Percentiles rank a stretch among this genome's conserved stretches.
These are phyloP conservation scores for Zymoseptoria tritici DNA, from an alignment of 2,329 filamentous ascomycete species.

Conservation along the genomic window DNA sequence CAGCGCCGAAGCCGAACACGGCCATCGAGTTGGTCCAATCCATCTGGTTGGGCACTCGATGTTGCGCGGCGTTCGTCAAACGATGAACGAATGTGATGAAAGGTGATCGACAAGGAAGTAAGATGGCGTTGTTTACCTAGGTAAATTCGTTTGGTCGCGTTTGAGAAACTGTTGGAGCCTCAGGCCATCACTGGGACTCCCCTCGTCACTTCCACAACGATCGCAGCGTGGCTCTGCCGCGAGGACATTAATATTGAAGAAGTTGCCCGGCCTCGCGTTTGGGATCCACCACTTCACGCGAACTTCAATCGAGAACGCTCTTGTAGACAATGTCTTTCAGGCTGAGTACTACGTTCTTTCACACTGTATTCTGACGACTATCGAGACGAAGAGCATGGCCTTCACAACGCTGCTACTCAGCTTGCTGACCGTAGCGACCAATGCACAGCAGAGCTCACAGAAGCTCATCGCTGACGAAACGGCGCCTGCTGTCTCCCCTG, in stretches of 20 bases:
- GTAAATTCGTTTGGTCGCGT: too few species aligned
- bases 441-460: not conserved
- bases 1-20: constrained; percentile 7
- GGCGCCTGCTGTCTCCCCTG: not conserved
- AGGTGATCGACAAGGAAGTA: not conserved
- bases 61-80: not conserved
- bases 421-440: not conserved
- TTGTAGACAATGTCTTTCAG: not conserved
- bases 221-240: not conserved
- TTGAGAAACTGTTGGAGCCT: too few species aligned
- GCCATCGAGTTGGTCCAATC: constrained; percentile 20
- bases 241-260: not conserved
- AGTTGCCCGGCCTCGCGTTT: not conserved
- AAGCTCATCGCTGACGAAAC: not conserved
- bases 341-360: not conserved
- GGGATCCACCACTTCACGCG: not conserved
- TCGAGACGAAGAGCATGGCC: not conserved
- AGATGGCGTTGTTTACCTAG: not conserved
- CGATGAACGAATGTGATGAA: not conserved
- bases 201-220: not conserved
- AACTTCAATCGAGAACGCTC: not conserved
- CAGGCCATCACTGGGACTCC: too few species aligned
- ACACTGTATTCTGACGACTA: not conserved
- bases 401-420: not conserved
- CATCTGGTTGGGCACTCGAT: constrained; percentile 6